phyloP scores from a whole-genome alignment of 2,329 filamentous ascomycete species.

The Cryphonectria naterciae region DNA sequence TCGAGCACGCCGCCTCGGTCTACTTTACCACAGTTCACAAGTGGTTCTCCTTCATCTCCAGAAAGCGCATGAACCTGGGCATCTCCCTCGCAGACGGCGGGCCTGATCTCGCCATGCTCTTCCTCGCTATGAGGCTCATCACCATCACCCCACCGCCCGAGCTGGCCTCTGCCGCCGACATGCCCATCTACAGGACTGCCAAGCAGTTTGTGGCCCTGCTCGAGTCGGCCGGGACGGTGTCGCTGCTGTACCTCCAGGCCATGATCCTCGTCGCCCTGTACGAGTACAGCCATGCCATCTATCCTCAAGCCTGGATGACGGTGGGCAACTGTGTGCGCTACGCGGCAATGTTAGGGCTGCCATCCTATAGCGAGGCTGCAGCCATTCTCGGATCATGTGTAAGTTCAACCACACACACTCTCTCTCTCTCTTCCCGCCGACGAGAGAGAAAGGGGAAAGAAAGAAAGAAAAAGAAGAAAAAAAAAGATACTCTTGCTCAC shows the following conservation, averaged over 20 bases:
- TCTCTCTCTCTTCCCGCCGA: constrained; percentile 34
- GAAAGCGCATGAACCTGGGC: constrained; percentile 48
- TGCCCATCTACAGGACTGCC: constrained; percentile 46
- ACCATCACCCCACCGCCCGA: constrained; percentile 42
- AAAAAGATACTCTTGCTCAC: not conserved
- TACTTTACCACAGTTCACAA: constrained; percentile 51
- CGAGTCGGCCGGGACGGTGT: constrained; percentile 47
- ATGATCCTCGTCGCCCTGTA: constrained; percentile 51
- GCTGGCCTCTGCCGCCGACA: constrained; percentile 39
- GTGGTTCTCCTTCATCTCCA: constrained; percentile 54
- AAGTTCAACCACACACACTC: not conserved
- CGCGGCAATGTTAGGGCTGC: constrained; percentile 50
- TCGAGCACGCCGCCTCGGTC: constrained; percentile 43
- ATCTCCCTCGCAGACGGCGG: constrained; percentile 48
- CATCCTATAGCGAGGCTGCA: constrained; percentile 40
- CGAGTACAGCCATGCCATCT: constrained; percentile 53
- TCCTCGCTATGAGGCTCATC: constrained; percentile 54
- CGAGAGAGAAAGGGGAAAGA: no score
- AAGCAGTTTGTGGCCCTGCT: constrained; percentile 47
- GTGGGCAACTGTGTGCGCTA: constrained; percentile 50
- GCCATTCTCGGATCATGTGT: constrained; percentile 41
- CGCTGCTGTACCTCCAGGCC: constrained; percentile 50
- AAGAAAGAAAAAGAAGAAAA: no score
- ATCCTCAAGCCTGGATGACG: constrained; percentile 54
- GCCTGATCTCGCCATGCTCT: constrained; percentile 50